Evolutionary conservation across 164 flowering plant genomes (phyloP).

Genomic region (Vitis riparia): DNA sequence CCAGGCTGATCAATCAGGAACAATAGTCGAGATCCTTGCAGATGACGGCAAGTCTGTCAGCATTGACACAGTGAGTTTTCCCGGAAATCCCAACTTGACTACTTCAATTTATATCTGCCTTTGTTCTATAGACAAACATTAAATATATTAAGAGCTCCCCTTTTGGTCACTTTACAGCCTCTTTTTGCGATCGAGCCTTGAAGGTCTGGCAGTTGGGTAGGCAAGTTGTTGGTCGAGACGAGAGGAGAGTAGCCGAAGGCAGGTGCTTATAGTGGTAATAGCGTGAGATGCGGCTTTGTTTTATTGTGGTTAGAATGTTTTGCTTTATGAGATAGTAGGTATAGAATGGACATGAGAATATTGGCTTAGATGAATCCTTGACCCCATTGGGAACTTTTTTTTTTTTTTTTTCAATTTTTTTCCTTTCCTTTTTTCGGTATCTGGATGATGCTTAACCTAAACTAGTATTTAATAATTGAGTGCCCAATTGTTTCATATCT

Average conservation of each 20-base stretch:
- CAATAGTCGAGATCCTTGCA: constrained; percentile 44
- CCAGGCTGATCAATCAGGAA: constrained; percentile 63
- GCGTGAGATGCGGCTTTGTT: constrained; percentile 16
- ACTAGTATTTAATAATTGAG: too few species aligned
- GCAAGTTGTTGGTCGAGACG: background rate
- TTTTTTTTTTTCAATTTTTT: too few species aligned
- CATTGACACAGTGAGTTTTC: constrained; percentile 46
- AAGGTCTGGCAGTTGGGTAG: background rate
- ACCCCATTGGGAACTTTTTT: background rate
- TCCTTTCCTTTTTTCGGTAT: too few species aligned
- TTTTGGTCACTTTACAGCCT: constrained; percentile 32
- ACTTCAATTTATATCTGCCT: background rate
- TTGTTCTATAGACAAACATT: too few species aligned
- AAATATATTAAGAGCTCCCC: too few species aligned
- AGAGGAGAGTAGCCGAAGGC: background rate
- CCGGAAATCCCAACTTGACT: background rate
- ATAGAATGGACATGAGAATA: background rate
- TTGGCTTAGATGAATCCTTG: background rate
- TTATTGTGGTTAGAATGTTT: constrained; percentile 11
- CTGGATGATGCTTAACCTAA: too few species aligned
- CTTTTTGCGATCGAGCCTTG: constrained; percentile 43
- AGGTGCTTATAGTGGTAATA: background rate
- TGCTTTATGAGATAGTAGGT: constrained; percentile 12
- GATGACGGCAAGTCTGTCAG: constrained; percentile 64
- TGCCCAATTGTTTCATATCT: too few species aligned